Conservation (phyloP, 2,329 filamentous ascomycete species). For the Epichloe elymi region DNA sequence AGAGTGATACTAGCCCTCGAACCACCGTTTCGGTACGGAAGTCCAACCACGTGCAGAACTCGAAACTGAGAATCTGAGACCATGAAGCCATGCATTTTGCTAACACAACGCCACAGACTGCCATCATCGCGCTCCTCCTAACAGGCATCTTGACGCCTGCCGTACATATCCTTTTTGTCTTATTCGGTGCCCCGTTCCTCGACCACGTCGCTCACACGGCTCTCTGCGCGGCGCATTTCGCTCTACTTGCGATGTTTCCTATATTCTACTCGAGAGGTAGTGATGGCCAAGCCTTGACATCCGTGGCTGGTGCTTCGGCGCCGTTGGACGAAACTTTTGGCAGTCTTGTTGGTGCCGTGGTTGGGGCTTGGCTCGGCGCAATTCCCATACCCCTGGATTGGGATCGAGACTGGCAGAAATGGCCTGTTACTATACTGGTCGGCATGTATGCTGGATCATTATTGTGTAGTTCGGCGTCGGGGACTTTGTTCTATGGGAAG, state of each 20-base stretch:
- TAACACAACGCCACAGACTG: slow-evolving; percentile 20
- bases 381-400: slow-evolving; percentile 93
- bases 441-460: slow-evolving; percentile 72
- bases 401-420: slow-evolving; percentile 98
- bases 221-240: slow-evolving; percentile 69
- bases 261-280: slow-evolving; percentile 79
- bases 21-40: slow-evolving; percentile 33
- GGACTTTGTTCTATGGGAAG: slow-evolving; percentile 34
- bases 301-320: slow-evolving; percentile 49
- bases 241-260: slow-evolving; percentile 64
- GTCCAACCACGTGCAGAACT: too few relatives aligned
- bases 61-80: too few relatives aligned
- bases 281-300: slow-evolving; percentile 56
- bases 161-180: slow-evolving; percentile 56
- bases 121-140: slow-evolving; percentile 38
- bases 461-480: slow-evolving; percentile 52
- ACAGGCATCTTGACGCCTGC: slow-evolving; percentile 56
- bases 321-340: slow-evolving; percentile 81
- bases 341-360: slow-evolving; percentile 58
- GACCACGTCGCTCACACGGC: slow-evolving; percentile 68
- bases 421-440: slow-evolving; percentile 81
- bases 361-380: slow-evolving; percentile 87
- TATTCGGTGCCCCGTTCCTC: slow-evolving; percentile 84
- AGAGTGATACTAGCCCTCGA: slow-evolving; percentile 28
- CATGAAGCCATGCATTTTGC: too few relatives aligned